Evolutionary conservation across 2,329 filamentous ascomycete genomes (phyloP), one percentile per base, ranked within the genome.

Genomic region (Volutella citrinella): DNA sequence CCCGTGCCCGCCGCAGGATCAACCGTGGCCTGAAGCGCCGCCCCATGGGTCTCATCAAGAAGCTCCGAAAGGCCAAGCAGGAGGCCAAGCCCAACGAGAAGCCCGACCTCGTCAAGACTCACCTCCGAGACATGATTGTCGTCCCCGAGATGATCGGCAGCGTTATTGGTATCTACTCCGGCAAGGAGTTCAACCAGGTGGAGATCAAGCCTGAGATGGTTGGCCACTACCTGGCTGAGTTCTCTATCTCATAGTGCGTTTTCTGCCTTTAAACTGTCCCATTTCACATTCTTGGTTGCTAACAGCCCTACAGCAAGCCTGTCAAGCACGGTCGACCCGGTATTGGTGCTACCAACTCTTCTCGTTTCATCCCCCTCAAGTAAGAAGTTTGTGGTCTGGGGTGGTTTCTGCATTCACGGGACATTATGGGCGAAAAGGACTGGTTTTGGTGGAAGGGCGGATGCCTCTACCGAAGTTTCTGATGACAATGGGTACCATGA

Each of bases 181-280:
- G 93, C 68, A 98, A 98, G 85, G 90, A 97, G 76, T 98, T 98
- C 87, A 98, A 98, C 85, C 91, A 96, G 82, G 90, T 98, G 61
- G 93, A 98, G 76, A 93, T 98, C 78, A 96, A 96, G 84, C 93
- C 93, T 61, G 93, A 98, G 82, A 98, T 98, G 93, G 93, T 98
- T 72, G 93, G 93, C 70, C 91, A 97, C 80, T 96, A 96, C 81
- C 80, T 98, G 56, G 93, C 80, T 65, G 93, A 98, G 77, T 98
- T 98, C 82, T 96, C 90, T 57, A 98, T 98, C 78, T 93, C 91
- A 78, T 98, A 98, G 88, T 95, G 86, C 61, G 87, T 88, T 52
- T 32, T 19, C 26, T 18, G n/a, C n/a, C n/a, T n/a, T n/a, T n/a
- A n/a, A n/a, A n/a, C n/a, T n/a, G n/a, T n/a, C n/a, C n/a, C n/a